A percentile compares a stretch with the other conserved stretches of the same genome.
Conservation (phyloP, 495 filamentous ascomycete genomes). For the Chlorociboria aeruginascens region DNA sequence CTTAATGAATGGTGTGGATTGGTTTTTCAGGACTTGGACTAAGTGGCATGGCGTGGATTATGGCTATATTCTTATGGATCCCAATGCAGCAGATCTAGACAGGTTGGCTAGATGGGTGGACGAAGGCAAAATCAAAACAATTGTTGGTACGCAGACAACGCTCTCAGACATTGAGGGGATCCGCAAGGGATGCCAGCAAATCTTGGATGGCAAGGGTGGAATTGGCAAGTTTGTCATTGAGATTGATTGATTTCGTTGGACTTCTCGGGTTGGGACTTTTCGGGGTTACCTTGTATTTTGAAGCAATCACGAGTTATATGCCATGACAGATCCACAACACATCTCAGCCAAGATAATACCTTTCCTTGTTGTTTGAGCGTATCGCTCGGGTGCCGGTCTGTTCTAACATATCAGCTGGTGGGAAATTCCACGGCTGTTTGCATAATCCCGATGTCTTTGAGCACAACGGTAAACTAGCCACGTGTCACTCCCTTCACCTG, state of each 20-base stretch:
- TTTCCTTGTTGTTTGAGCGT: too few species aligned
- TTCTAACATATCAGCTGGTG: too few species aligned
- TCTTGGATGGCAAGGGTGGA: conserved; percentile 39
- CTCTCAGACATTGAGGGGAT: conserved; percentile 35
- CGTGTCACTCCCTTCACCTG: too few species aligned
- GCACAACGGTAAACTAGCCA: too few species aligned
- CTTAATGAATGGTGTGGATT: conserved; percentile 25
- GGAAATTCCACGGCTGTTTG: too few species aligned
- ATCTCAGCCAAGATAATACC: too few species aligned
- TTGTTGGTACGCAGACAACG: conserved; percentile 30
- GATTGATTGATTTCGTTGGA: conserved; percentile 14
- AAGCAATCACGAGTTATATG: too few species aligned
- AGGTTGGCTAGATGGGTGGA: conserved; percentile 30
- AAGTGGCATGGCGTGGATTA: conserved; percentile 26
- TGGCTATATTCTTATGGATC: conserved; percentile 28
- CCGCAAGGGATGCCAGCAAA: conserved; percentile 30
- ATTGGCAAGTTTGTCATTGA: conserved; percentile 43
- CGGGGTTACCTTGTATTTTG: too few species aligned
- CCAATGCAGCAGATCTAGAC: conserved; percentile 29
- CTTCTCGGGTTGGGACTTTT: too few species aligned
- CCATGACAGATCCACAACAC: too few species aligned
- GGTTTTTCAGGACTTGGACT: conserved; percentile 18
- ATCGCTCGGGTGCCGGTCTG: too few species aligned
- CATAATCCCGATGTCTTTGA: too few species aligned
- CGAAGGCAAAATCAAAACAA: conserved; percentile 30